Conservation (phyloP, 129 eudicot genomes). For the Glebionis coronaria region DNA sequence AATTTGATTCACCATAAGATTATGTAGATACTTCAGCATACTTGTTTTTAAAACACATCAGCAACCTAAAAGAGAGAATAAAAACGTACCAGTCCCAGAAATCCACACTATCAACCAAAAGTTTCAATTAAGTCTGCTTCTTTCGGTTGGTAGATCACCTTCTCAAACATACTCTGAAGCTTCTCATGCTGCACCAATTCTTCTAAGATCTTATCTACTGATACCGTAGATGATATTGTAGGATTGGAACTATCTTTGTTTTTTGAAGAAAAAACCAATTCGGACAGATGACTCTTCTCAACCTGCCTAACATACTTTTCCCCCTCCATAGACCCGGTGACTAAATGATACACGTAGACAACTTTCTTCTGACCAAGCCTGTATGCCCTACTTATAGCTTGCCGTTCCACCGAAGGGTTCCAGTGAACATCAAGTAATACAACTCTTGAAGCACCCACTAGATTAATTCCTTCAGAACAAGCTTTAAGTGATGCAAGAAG, state of each 20-base stretch:
- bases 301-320: constrained; percentile 56
- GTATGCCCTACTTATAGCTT: constrained; percentile 75
- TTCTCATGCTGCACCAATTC: constrained; percentile 43
- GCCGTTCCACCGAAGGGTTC: constrained; percentile 81
- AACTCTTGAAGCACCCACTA: constrained; percentile 78
- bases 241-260: constrained; percentile 19
- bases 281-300: constrained; percentile 55
- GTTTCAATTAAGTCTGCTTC: constrained; percentile 37
- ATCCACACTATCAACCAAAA: constrained; percentile 6
- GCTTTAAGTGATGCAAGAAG: constrained; percentile 63
- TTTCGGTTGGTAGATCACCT: constrained; percentile 61
- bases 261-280: constrained; percentile 56
- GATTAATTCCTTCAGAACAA: constrained; percentile 68
- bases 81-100: constrained; percentile 9
- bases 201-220: constrained; percentile 49
- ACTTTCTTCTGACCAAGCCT: constrained; percentile 65
- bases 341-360: constrained; percentile 60
- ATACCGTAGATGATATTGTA: constrained; percentile 18
- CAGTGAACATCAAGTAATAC: constrained; percentile 75
- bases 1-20: too few relatives aligned
- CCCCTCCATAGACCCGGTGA: constrained; percentile 50
- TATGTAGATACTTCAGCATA: not conserved
- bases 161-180: constrained; percentile 44
- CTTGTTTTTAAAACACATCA: not conserved
- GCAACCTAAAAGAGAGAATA: not conserved